Evolutionary conservation across 352 stramenopile genomes (phyloP), one percentile per base, ranked within the genome.

Genomic region (Hyaloperonospora brassicae): DNA sequence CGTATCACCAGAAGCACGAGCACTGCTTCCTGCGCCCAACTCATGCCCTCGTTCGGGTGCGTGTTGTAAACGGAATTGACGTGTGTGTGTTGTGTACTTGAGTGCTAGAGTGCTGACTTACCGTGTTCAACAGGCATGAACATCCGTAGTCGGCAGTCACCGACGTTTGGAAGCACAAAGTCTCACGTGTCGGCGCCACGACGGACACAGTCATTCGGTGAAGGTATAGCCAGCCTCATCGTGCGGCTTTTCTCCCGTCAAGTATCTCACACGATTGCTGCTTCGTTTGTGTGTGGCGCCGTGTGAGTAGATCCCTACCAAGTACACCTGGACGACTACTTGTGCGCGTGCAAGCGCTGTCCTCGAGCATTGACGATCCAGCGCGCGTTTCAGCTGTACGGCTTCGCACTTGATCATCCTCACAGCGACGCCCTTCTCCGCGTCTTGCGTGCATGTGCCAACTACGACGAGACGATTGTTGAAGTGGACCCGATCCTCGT

Each of bases 401-500:
- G 66, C 44, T 69, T 76, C 24, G 47, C 70, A 35, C 48, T 74
- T 17, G 55, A 79, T 41, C 55, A 69, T 43, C 57, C 49, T 0
- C 51, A 76, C 30, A 68, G 54, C 43, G 50, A 68, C 12, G 53
- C 58, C 5, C 30, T 89, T 10, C 57, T 79, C 7, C 73, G 76
- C 22, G 68, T 90, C 1, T 55, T 90, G 24, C 76, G 72, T 12
- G 80, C 68, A 0, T 87, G 70, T 23, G 70, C 70, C 11, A 88
- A 80, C 30, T 90, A 87, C 55, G 74, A 90, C 42, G 80, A 90
- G 57, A 85, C 75, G 7, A 66, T 74, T 50, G 21, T 74, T 44
- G 58, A 74, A 57, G 46, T 66, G 40, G 64, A 76, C 30, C 61
- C 64, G 11, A 59, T 74, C 17, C 31, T 87, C 11, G 61, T 75